A percentile compares a stretch with the other conserved stretches of the same genome.
phyloP scores from a whole-genome alignment of 1,139 yeast genomes.

The Hansenula sp. region DNA sequence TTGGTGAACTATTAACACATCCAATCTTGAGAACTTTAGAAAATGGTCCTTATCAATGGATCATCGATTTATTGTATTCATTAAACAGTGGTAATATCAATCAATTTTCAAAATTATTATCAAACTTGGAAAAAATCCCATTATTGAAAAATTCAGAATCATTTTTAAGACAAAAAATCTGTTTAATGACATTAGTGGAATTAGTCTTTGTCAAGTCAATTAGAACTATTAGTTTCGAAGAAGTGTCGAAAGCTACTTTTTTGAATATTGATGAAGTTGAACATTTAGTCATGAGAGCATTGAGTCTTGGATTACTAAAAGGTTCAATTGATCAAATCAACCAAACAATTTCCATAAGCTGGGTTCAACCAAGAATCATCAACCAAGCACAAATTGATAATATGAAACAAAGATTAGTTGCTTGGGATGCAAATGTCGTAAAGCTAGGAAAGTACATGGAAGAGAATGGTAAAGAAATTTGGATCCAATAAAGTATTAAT shows the following conservation, averaged over 20 bases:
- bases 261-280: slow-evolving; percentile 66
- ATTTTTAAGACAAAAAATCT: slow-evolving; percentile 83
- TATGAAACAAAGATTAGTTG: slow-evolving; percentile 67
- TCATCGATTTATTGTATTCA: slow-evolving; percentile 62
- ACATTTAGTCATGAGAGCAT: slow-evolving; percentile 85
- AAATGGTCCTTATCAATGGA: slow-evolving; percentile 58
- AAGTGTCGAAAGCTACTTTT: slow-evolving; percentile 74
- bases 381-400: slow-evolving; percentile 72
- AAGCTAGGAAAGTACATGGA: slow-evolving; percentile 59
- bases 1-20: slow-evolving; percentile 91
- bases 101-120: slow-evolving; percentile 49
- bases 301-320: slow-evolving; percentile 74
- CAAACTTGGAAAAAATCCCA: slow-evolving; percentile 46
- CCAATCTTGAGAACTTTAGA: slow-evolving; percentile 65
- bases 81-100: slow-evolving; percentile 77
- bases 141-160: slow-evolving; percentile 55
- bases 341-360: slow-evolving; percentile 71
- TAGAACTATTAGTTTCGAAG: slow-evolving; percentile 68
- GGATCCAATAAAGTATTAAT: slow-evolving; percentile 35
- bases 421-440: slow-evolving; percentile 76
- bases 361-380: slow-evolving; percentile 96
- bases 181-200: slow-evolving; percentile 88
- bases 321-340: slow-evolving; percentile 89
- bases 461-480: slow-evolving; percentile 52
- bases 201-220: slow-evolving; percentile 75